Percentiles rank a stretch among this genome's conserved stretches.
These are phyloP conservation scores for Eutrema heterophyllum DNA, from an alignment of 345 rosid genomes.

Conservation along the genomic window DNA sequence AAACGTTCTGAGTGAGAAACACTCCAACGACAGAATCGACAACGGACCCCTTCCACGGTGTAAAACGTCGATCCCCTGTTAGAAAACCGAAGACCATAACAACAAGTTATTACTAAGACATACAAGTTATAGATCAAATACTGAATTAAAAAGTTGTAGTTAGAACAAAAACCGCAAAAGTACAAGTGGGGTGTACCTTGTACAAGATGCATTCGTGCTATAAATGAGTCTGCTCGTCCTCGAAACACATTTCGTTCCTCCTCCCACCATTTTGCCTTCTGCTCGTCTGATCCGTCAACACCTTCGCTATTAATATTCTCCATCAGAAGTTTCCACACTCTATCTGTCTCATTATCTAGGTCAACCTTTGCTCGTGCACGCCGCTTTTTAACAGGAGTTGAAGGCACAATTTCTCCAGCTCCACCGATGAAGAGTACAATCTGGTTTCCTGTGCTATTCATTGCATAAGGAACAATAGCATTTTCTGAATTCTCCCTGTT, in stretches of 20 bases:
- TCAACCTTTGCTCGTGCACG: constrained; percentile 75
- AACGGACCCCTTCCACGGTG: constrained; percentile 95
- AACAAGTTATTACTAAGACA: constrained; percentile 5
- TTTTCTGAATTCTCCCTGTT: constrained; percentile 38
- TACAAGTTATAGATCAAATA: neutral
- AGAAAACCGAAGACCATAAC: constrained; percentile 7
- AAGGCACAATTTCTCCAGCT: constrained; percentile 54
- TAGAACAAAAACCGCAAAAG: neutral
- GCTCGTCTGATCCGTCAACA: constrained; percentile 65
- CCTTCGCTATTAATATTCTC: constrained; percentile 65
- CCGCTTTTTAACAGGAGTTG: constrained; percentile 39
- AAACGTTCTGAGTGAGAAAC: constrained; percentile 95
- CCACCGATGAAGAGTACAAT: constrained; percentile 47
- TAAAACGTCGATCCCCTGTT: constrained; percentile 91
- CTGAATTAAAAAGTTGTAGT: neutral
- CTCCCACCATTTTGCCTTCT: constrained; percentile 71
- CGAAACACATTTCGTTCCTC: constrained; percentile 71
- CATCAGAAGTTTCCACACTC: constrained; percentile 80
- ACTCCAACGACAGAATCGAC: constrained; percentile 98
- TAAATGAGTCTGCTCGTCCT: constrained; percentile 83
- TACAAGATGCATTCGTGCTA: constrained; percentile 94
- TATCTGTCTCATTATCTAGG: constrained; percentile 74
- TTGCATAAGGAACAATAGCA: constrained; percentile 52
- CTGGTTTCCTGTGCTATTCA: constrained; percentile 38
- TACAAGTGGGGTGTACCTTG: constrained; percentile 52